Base-by-base conservation (phyloP, 306 rosid species). In the Inga oerstediana region DNA sequence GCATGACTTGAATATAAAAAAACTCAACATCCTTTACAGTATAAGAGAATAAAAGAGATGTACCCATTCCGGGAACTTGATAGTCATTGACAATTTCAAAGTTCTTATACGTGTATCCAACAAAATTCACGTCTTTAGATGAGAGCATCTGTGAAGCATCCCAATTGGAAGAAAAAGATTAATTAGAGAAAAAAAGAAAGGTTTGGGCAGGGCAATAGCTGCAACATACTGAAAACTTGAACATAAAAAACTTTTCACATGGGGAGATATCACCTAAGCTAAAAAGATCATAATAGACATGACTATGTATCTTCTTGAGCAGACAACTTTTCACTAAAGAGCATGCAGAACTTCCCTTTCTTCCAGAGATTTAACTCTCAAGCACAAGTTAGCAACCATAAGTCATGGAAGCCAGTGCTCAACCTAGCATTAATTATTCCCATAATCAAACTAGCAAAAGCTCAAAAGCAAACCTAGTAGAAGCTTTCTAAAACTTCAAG, bases 61-160 rank as follows among this genome's bases (percentile, higher is more conserved):
- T 91, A 96, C 99, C 90, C 91, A 93, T 96, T 73, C 98, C 98
- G 84, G 99, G 98, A 86, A 92, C 91, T 91, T 94, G 99, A 82
- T 94, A 94, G 83, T 97, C 99, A 16, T 97, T 94, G 78, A 97
- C 91, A 80, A 97, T 97, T 82, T 97, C 99, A 74, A 97, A 97
- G 86, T 94, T 97, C 87, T 97, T 97, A 44, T 97, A 97, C 0
- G 99, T 97, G 84, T 97, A 97, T 45, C 99, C 99, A 34, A 97
- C 95, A 83, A 97, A 97, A 83, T 97, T 97, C 44, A 94, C 27
- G 90, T 97, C 99, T 92, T 97, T 94, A 1, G 99, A 94, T 72
- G 99, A 94, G 74, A 97, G 97, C 99, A 94, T 97, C 98, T 97
- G 94, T 61, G 79, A 84, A 76, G 56, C 62, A 83, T 19, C 24